phyloP scores from a whole-genome alignment of 768 basidiomycete species.

The Phanerochaete carnosa region DNA sequence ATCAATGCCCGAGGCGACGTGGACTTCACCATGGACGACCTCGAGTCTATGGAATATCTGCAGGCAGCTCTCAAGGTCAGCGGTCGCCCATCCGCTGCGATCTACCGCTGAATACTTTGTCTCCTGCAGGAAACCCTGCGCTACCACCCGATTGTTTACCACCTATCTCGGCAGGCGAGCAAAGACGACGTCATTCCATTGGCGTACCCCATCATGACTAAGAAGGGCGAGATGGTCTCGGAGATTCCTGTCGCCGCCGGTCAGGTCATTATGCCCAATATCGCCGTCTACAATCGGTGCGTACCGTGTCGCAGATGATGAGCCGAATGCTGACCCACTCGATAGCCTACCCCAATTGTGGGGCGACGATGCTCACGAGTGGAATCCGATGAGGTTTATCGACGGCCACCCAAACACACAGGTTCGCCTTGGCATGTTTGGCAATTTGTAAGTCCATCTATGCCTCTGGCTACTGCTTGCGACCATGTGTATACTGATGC shows the following conservation, averaged over 20 bases:
- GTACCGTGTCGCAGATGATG: constrained; percentile 3
- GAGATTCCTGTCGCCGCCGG: constrained; percentile 27
- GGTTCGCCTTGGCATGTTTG: constrained; percentile 6
- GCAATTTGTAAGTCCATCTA: constrained; percentile 4
- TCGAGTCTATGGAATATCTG: constrained; percentile 30
- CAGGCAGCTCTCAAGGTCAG: constrained; percentile 32
- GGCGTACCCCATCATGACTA: constrained; percentile 25
- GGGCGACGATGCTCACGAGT: constrained; percentile 30
- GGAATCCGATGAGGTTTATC: constrained; percentile 27
- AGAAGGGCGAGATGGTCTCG: constrained; percentile 22
- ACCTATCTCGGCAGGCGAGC: constrained; percentile 21
- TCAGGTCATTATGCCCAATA: constrained; percentile 21
- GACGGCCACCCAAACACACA: constrained; percentile 8
- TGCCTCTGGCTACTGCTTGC: neutral
- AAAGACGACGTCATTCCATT: constrained; percentile 33
- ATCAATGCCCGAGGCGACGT: constrained; percentile 21
- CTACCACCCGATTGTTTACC: constrained; percentile 29
- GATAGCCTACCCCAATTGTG: constrained; percentile 24
- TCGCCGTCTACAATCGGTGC: constrained; percentile 32
- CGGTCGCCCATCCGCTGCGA: neutral
- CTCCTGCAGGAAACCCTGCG: constrained; percentile 25
- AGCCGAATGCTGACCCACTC: neutral
- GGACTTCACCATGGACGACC: constrained; percentile 28
- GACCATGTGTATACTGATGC: neutral
- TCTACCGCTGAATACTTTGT: neutral